Base-by-base conservation (phyloP, 2,329 filamentous ascomycete species). In the Cercospora citrullina region DNA sequence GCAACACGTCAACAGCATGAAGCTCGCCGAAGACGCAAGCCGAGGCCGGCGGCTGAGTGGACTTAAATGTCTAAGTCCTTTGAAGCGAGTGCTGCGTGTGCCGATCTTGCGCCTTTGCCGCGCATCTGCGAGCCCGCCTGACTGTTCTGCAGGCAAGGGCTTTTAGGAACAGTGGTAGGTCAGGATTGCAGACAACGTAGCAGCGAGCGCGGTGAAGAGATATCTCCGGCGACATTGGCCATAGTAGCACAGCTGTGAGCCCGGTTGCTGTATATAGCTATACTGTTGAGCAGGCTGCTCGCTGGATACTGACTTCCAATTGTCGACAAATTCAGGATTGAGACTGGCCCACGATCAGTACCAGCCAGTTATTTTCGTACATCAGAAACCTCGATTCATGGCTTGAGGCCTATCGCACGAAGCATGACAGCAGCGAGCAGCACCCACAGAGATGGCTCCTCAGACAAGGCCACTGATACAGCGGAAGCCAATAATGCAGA, bases 61-160 rank as follows among this genome's bases (percentile, higher is more conserved):
- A 26, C 45, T 62, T 62, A 62, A 58, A 62, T 45, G 42, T 61
- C 53, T 66, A 63, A 33, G 21, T 66, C 64, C 64, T 59, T 30
- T 59, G 28, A n/a, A 59, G 31, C 61, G 21, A 42, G n/a, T 2
- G 42, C 23, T 39, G 39, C 9, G 23, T 12, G 36, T 48, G 39
- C 60, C 60, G 60, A 48, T 62, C 39, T 30, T 31, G 33, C 36
- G 42, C 14, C 59, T 33, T 42, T 33, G 55, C 18, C 16, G 55
- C 31, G 23, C 23, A 59, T 21, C 18, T 36, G 55, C 55, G 30
- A 59, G 55, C 28, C 28, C 23, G 23, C 23, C 23, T 28, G 36
- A 42, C 36, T 42, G 53, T 23, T n/a, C 4, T 30, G 53, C 23
- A 57, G 7, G 10, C 16, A 59, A 58, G 55, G 28, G 31, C 55